Evolutionary conservation across 1,139 yeast genomes (phyloP).

Genomic region (Saccharomyces hybrid): DNA sequence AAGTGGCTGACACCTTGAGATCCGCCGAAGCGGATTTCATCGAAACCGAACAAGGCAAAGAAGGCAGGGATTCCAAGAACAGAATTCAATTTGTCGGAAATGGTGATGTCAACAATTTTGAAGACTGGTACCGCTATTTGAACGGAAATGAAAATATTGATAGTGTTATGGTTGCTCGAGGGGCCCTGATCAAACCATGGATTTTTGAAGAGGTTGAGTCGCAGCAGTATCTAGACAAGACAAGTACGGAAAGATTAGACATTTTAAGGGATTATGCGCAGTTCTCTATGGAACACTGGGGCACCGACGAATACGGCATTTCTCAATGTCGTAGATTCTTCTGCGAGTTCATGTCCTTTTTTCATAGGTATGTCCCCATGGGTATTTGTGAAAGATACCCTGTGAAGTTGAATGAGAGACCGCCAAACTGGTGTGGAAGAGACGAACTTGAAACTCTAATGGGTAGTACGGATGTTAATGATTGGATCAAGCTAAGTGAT

Average conservation of each 20-base stretch:
- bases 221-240: constrained; percentile 81
- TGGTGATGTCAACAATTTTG: constrained; percentile 83
- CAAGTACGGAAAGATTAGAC: constrained; percentile 81
- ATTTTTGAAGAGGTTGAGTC: constrained; percentile 92
- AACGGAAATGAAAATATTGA: constrained; percentile 62
- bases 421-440: constrained; percentile 92
- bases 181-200: constrained; percentile 98
- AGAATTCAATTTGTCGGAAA: constrained; percentile 72
- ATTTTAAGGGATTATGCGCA: constrained; percentile 60
- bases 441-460: constrained; percentile 84
- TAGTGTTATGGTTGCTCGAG: constrained; percentile 95
- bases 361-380: constrained; percentile 89
- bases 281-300: constrained; percentile 94
- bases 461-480: constrained; percentile 77
- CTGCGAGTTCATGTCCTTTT: constrained; percentile 91
- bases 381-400: constrained; percentile 88
- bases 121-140: constrained; percentile 82
- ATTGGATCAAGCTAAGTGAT: constrained; percentile 96
- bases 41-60: constrained; percentile 50
- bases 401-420: constrained; percentile 84
- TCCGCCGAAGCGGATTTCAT: constrained; percentile 43
- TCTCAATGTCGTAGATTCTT: constrained; percentile 80
- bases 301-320: constrained; percentile 91
- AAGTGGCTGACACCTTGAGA: constrained; percentile 63
- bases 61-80: constrained; percentile 33